phyloP scores from a whole-genome alignment of 2,329 filamentous ascomycete species.

The Xylariales sp. region DNA sequence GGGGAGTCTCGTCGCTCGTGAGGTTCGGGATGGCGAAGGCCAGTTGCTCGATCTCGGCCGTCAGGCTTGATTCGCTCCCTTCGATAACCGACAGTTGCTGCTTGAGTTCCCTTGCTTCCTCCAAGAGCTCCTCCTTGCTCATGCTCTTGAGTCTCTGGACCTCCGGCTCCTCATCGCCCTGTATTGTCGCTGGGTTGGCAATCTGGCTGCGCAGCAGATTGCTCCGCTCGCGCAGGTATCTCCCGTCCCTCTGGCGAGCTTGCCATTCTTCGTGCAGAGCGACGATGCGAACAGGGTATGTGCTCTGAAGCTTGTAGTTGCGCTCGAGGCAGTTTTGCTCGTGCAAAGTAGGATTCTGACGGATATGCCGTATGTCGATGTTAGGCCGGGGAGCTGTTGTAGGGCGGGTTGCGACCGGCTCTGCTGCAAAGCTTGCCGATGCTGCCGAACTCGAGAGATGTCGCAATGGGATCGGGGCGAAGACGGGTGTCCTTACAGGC shows the following conservation, averaged over 20 bases:
- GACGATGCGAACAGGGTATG: conserved; percentile 52
- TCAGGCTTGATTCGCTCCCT: conserved; percentile 54
- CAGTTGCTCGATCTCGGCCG: conserved; percentile 65
- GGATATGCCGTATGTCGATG: conserved; percentile 86
- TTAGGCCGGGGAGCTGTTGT: conserved; percentile 73
- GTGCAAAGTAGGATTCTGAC: conserved; percentile 76
- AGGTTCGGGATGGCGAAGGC: conserved; percentile 83
- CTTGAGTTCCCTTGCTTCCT: conserved; percentile 64
- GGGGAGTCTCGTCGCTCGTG: conserved; percentile 71
- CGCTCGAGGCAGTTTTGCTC: conserved; percentile 78
- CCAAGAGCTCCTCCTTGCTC: conserved; percentile 50
- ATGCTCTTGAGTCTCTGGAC: conserved; percentile 16
- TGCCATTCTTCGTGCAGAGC: conserved; percentile 54
- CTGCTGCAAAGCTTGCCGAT: conserved; percentile 6
- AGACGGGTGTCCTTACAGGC: conserved; percentile 12
- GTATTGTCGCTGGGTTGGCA: conserved; percentile 43
- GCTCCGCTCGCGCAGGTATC: conserved; percentile 59
- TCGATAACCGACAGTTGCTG: conserved; percentile 56
- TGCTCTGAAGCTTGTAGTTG: conserved; percentile 64
- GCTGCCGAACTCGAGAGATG: conserved; percentile 12
- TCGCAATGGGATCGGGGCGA: too few species aligned
- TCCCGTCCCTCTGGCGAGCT: conserved; percentile 54
- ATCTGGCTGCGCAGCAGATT: conserved; percentile 60
- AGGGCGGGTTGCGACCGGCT: conserved; percentile 43
- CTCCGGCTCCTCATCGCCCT: conserved; percentile 35